These are phyloP conservation scores for Ophiobolus disseminans DNA, from an alignment of 2,329 filamentous ascomycete species.

Conservation along the genomic window DNA sequence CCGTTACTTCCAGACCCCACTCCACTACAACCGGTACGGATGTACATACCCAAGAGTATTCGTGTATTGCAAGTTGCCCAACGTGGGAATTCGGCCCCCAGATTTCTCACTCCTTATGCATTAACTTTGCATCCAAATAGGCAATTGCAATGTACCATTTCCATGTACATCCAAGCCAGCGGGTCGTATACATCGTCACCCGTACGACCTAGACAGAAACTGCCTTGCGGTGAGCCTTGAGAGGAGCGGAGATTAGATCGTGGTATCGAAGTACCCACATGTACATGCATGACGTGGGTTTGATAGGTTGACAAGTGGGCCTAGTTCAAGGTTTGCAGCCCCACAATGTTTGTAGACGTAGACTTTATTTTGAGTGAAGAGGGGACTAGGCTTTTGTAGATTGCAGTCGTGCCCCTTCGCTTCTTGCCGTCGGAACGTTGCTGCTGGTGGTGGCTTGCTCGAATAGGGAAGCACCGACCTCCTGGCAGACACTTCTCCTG, in stretches of 20 bases:
- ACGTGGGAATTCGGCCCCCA: slow-evolving; percentile 2
- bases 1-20: background rate
- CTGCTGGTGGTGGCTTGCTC: slow-evolving; percentile 10
- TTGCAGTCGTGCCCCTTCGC: background rate
- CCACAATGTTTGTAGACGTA: background rate
- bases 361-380: background rate
- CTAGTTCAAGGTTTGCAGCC: no score
- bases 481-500: no score
- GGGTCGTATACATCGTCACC: background rate
- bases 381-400: background rate
- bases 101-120: no score
- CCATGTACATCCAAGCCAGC: background rate
- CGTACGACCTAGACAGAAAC: slow-evolving; percentile 6
- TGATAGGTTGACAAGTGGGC: no score
- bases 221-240: slow-evolving; percentile 16
- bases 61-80: background rate
- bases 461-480: no score
- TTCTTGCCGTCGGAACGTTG: slow-evolving; percentile 5
- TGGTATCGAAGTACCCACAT: background rate
- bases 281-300: background rate
- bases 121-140: no score
- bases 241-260: slow-evolving; percentile 6
- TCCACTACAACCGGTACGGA: background rate
- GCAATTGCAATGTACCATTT: background rate
- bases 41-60: background rate